phyloP scores from a whole-genome alignment of 257 asterid species.

The Mitragyna speciosa region DNA sequence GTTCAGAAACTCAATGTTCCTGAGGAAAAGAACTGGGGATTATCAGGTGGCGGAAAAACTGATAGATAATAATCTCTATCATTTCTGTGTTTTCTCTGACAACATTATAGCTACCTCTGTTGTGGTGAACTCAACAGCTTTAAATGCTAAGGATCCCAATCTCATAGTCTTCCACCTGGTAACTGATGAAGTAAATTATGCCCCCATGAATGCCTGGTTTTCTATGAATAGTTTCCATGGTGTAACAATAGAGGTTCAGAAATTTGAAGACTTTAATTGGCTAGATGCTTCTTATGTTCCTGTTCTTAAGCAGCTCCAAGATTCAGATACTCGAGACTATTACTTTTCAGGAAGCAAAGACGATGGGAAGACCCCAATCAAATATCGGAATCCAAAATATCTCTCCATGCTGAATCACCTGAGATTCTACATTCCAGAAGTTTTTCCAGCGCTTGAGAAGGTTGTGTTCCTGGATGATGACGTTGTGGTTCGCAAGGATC shows the following conservation, averaged over 20 bases:
- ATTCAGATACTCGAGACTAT: constrained; percentile 40
- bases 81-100: constrained; percentile 51
- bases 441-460: constrained; percentile 43
- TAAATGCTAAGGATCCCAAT: constrained; percentile 38
- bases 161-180: constrained; percentile 43
- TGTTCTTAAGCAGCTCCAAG: constrained; percentile 51
- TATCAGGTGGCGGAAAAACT: constrained; percentile 30
- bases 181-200: constrained; percentile 50
- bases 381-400: constrained; percentile 50
- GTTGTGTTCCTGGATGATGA: constrained; percentile 50
- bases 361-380: constrained; percentile 40
- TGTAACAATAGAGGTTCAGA: constrained; percentile 43
- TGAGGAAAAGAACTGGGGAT: constrained; percentile 25
- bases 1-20: constrained; percentile 37
- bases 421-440: constrained; percentile 50
- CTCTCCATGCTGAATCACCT: constrained; percentile 53
- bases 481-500: constrained; percentile 48
- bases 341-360: constrained; percentile 41
- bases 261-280: constrained; percentile 47
- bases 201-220: constrained; percentile 57
- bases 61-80: constrained; percentile 36
- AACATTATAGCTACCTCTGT: constrained; percentile 51
- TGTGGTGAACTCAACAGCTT: constrained; percentile 47
- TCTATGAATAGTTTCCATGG: constrained; percentile 43
- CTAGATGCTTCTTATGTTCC: constrained; percentile 47